Base-by-base conservation (phyloP, 2,329 filamentous ascomycete species). In the Rutstroemia sp. region DNA sequence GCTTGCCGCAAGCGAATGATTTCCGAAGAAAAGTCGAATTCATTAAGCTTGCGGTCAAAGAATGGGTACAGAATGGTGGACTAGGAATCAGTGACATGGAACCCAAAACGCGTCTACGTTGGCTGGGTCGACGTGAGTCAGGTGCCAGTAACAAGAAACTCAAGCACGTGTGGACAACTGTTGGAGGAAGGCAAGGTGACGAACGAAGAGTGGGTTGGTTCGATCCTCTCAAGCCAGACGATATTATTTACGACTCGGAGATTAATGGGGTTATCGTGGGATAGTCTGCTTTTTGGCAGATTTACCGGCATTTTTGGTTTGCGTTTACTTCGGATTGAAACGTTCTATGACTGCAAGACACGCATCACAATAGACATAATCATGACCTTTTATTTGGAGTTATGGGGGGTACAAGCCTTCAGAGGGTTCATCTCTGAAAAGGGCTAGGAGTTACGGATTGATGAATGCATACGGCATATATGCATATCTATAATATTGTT, bases 11-110 rank as follows among this genome's bases (percentile, higher is more conserved):
- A 19, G 84, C 86, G 42, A 92, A 92, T 68, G 81, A 85, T 61
- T 82, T 92, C 67, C 81, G 84, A 36, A 78, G 77, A 64, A 92
- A 92, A 74, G 79, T 92, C 57, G 79, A 83, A 58, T 92, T 92
- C 67, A 82, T 92, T 64, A 78, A 79, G 62, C 73, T 78, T 51
- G 78, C 89, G 16, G 78, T 90, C 10, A 79, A 78, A 61, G 86
- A 89, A 68, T 92, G 88, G 88, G 80, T 83, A 12, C 65, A 69
- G 55, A 85, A 87, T 63, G 84, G 82, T 3, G 88, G 88, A 2
- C 71, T 92, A 34, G 88, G 88, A 52, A 83, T 83, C 68, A 82
- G 80, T 62, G 75, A 79, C 60, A 83, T 84, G 77, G 74, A 73
- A 58, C 74, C 64, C 2, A 58, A 64, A 75, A 54, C 76, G 10